These are phyloP conservation scores for Teratosphaeria viscida DNA, from an alignment of 2,329 filamentous ascomycete genomes.

Conservation along the genomic window DNA sequence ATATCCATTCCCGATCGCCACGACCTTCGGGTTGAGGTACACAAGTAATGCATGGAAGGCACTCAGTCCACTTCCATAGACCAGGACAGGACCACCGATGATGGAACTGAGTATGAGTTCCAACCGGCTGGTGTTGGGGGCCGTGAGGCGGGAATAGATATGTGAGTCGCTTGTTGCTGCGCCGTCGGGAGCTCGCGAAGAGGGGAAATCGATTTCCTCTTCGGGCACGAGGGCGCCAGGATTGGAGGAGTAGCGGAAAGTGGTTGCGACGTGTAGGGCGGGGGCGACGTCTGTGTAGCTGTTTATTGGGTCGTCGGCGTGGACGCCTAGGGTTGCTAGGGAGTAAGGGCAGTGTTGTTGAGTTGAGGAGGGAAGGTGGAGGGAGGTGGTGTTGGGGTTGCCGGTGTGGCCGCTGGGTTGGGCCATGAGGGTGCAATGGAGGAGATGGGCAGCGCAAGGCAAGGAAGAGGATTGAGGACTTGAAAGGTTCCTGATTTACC, in stretches of 20 bases:
- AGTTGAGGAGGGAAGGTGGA: slow-evolving; percentile 8
- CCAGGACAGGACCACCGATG: slow-evolving; percentile 58
- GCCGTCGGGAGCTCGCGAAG: slow-evolving; percentile 16
- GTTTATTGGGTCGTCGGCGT: slow-evolving; percentile 27
- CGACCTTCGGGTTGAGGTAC: slow-evolving; percentile 69
- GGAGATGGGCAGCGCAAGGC: background rate
- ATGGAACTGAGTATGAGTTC: slow-evolving; percentile 71
- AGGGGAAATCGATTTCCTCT: slow-evolving; percentile 15
- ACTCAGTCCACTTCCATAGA: slow-evolving; percentile 75
- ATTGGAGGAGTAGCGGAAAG: slow-evolving; percentile 69
- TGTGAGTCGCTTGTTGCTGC: slow-evolving; percentile 50
- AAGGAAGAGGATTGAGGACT: background rate
- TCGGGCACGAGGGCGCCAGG: slow-evolving; percentile 48
- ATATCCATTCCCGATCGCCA: slow-evolving; percentile 78
- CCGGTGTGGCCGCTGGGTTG: slow-evolving; percentile 5
- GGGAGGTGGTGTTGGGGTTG: slow-evolving; percentile 11
- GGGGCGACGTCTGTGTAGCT: slow-evolving; percentile 63
- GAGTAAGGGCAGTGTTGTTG: slow-evolving; percentile 12
- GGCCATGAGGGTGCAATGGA: slow-evolving; percentile 1
- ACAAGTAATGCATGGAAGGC: slow-evolving; percentile 83
- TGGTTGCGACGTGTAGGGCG: slow-evolving; percentile 82
- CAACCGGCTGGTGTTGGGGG: slow-evolving; percentile 73
- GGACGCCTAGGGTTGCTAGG: slow-evolving; percentile 23
- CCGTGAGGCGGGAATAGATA: slow-evolving; percentile 71
- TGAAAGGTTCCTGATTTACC: background rate